Evolutionary conservation across 192 early-diverging fungal genomes (phyloP).

Genomic region (Coemansia sp.): DNA sequence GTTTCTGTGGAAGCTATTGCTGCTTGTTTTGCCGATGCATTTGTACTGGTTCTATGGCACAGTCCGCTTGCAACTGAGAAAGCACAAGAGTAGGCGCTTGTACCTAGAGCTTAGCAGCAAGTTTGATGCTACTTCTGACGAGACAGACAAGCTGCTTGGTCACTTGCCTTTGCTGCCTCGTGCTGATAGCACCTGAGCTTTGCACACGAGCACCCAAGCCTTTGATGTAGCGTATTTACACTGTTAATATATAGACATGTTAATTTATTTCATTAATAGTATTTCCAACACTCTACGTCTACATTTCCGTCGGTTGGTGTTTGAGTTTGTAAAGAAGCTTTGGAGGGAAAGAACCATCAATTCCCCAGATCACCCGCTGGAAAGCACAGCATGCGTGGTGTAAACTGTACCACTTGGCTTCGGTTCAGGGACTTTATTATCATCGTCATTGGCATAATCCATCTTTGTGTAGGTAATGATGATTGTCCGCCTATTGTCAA

Average conservation of each 20-base stretch:
- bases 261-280: background rate
- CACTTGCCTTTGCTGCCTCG: background rate
- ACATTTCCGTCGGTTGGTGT: too few relatives aligned
- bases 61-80: slow-evolving; percentile 10
- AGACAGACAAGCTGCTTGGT: slow-evolving; percentile 7
- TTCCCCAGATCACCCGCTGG: too few relatives aligned
- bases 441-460: background rate
- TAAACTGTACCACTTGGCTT: too few relatives aligned
- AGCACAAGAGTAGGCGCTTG: background rate
- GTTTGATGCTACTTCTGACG: background rate
- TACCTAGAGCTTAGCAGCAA: background rate
- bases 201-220: background rate
- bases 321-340: too few relatives aligned
- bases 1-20: too few relatives aligned
- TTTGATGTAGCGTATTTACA: background rate
- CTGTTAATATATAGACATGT: background rate
- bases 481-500: background rate
- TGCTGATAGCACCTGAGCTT: background rate
- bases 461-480: background rate
- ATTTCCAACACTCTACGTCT: too few relatives aligned
- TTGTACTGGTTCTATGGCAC: slow-evolving; percentile 61
- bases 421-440: too few relatives aligned
- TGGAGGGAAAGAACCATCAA: too few relatives aligned
- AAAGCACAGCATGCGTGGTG: too few relatives aligned
- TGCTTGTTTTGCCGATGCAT: slow-evolving; percentile 58